Evolutionary conservation across 345 rosid species (phyloP).

Genomic region (Euphorbia peplus): DNA sequence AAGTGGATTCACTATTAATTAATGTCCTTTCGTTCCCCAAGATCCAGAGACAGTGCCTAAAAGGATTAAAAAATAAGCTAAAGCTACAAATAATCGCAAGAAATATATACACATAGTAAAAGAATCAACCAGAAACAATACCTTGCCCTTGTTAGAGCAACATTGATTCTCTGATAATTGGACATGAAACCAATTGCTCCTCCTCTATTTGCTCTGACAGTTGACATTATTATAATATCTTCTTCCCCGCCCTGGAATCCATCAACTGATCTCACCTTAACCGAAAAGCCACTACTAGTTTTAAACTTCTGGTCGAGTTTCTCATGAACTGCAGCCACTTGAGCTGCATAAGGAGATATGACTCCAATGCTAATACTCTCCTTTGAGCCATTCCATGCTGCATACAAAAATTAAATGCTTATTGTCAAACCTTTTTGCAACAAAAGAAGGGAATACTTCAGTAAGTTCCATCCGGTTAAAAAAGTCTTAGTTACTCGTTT

Average conservation of each 20-base stretch:
- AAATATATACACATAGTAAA: not conserved
- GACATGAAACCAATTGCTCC: constrained; percentile 22
- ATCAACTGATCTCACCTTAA: constrained; percentile 19
- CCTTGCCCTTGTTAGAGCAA: constrained; percentile 39
- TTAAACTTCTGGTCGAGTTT: constrained; percentile 12
- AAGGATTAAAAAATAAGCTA: no score
- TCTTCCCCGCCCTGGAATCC: constrained; percentile 30
- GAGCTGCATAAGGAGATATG: constrained; percentile 25
- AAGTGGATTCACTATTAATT: no score
- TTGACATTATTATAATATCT: constrained; percentile 23
- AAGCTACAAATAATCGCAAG: no score
- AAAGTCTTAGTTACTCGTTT: no score
- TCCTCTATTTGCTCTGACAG: constrained; percentile 20
- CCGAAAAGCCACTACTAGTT: constrained; percentile 7
- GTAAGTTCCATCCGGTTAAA: no score
- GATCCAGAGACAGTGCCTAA: no score
- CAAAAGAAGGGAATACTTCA: no score
- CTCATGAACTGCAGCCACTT: constrained; percentile 8
- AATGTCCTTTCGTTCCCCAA: no score
- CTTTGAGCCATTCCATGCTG: constrained; percentile 14
- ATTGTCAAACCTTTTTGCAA: no score
- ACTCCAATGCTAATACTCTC: constrained; percentile 12
- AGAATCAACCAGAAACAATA: not conserved
- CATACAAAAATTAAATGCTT: no score
- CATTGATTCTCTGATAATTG: constrained; percentile 16